phyloP scores from a whole-genome alignment of 2,329 filamentous ascomycete genomes.

The Phyllosticta paracitricarpa region DNA sequence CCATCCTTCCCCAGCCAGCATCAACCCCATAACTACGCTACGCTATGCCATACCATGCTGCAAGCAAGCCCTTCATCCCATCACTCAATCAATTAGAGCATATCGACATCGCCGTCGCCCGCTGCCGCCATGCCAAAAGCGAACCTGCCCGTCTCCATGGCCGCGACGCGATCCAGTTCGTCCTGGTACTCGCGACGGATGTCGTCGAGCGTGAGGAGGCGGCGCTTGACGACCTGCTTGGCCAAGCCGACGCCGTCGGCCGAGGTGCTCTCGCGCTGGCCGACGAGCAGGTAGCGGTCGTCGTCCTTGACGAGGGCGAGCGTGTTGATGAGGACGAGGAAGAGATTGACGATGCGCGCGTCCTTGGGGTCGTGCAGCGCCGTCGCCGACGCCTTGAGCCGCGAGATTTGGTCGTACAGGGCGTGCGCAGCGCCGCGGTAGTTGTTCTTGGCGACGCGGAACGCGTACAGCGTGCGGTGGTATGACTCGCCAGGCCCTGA shows the following conservation, averaged over 20 bases:
- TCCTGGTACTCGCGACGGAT: slow-evolving; percentile 80
- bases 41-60: too few relatives aligned
- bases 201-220: slow-evolving; percentile 76
- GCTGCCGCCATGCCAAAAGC: slow-evolving; percentile 48
- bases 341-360: slow-evolving; percentile 57
- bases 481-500: slow-evolving; percentile 51
- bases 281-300: slow-evolving; percentile 68
- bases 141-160: slow-evolving; percentile 84
- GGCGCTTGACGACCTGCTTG: slow-evolving; percentile 47
- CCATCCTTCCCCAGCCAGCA: too few relatives aligned
- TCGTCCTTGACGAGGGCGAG: slow-evolving; percentile 74
- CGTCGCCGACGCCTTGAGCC: slow-evolving; percentile 34
- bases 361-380: slow-evolving; percentile 37
- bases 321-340: slow-evolving; percentile 86
- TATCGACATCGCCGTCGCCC: slow-evolving; percentile 11
- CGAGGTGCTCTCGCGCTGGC: slow-evolving; percentile 1
- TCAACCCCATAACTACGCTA: too few relatives aligned
- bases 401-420: slow-evolving; percentile 46
- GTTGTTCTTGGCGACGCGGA: slow-evolving; percentile 73
- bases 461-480: slow-evolving; percentile 83
- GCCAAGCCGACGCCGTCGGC: slow-evolving; percentile 20
- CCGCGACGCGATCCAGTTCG: slow-evolving; percentile 78
- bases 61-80: too few relatives aligned
- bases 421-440: slow-evolving; percentile 66
- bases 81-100: slow-evolving; percentile 7